phyloP scores from a whole-genome alignment of 192 early-diverging fungal species.

The Podochytrium sp. region DNA sequence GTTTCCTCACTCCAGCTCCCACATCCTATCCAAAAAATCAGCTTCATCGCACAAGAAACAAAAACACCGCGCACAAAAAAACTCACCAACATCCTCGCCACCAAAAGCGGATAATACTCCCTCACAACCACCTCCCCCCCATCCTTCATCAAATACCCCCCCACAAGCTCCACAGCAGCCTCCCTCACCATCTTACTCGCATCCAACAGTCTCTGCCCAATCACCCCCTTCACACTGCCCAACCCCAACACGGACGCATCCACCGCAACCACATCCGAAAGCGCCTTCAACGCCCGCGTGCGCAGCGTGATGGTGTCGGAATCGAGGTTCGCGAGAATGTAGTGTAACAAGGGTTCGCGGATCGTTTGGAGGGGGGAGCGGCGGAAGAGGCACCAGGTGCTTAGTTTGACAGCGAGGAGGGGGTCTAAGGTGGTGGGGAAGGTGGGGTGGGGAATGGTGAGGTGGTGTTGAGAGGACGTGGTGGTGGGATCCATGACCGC shows the following conservation, averaged over 20 bases:
- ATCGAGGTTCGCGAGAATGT: slow-evolving; percentile 68
- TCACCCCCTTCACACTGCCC: slow-evolving; percentile 66
- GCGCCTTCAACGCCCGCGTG: slow-evolving; percentile 75
- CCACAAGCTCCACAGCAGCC: slow-evolving; percentile 87
- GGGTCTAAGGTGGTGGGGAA: not conserved
- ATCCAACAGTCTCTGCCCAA: slow-evolving; percentile 80
- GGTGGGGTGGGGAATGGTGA: not conserved
- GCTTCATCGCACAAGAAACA: slow-evolving; percentile 3
- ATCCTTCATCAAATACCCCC: slow-evolving; percentile 71
- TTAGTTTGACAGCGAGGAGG: not conserved
- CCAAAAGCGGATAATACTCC: slow-evolving; percentile 81
- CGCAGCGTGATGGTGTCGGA: slow-evolving; percentile 71
- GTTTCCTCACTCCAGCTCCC: slow-evolving; percentile 84
- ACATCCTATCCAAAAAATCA: slow-evolving; percentile 66
- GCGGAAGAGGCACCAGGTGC: slow-evolving; percentile 11
- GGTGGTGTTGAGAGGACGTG: not conserved
- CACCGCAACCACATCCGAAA: slow-evolving; percentile 75
- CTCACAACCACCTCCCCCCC: slow-evolving; percentile 61
- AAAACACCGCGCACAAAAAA: not conserved
- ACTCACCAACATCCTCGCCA: slow-evolving; percentile 75
- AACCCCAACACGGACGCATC: slow-evolving; percentile 69
- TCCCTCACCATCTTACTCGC: slow-evolving; percentile 84
- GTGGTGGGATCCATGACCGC: not conserved
- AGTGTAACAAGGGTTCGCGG: slow-evolving; percentile 50
- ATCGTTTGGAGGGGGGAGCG: slow-evolving; percentile 1